Base-by-base conservation (phyloP, 2,329 filamentous ascomycete genomes). In the Xylaria digitata region DNA sequence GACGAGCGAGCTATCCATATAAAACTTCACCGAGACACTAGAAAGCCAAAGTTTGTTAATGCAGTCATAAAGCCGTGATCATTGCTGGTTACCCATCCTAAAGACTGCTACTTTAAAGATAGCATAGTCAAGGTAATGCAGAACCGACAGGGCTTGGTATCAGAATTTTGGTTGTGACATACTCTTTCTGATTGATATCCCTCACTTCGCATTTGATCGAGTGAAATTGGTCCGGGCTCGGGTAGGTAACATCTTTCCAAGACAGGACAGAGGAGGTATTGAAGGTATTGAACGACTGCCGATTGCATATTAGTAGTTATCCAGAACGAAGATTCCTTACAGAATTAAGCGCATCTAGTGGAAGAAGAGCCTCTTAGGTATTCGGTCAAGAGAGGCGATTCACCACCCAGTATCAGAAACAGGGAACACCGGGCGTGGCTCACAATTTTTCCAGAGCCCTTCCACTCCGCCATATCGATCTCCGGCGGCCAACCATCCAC, bases 391-490 rank as follows among this genome's bases (percentile, higher is more conserved):
- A 1, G 26, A 13, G n/a, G 1, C 7, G 37, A 50, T 19, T 42
- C 7, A 19, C 11, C 17, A 2, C 21, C 11, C 32, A 1, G 2
- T 6, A 23, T 15, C 32, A 6, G n/a, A 48, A 45, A 6, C 2
- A n/a, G 30, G 17, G 19, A 21, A 32, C 9, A 1, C 9, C 8
- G 15, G 26, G 49, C 17, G 6, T 19, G 19, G n/a, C 66, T 69
- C 40, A 69, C 66, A 66, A 87, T 84, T 72, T 85, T 83, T 17
- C 85, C 85, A 40, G 75, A 80, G n/a, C 86, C 86, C 73, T 88
- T 88, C 86, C 86, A 88, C 75, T 88, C 86, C 1, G 86, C 86
- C 76, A 88, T 81, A 72, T 88, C 86, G 62, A 88, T 82, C 80
- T 88, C 86, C 0, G 86, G 86, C 17, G 86, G 86, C 86, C 86